Base-by-base conservation (phyloP, 2,329 filamentous ascomycete species). In the Berkeleyomyces rouxiae region DNA sequence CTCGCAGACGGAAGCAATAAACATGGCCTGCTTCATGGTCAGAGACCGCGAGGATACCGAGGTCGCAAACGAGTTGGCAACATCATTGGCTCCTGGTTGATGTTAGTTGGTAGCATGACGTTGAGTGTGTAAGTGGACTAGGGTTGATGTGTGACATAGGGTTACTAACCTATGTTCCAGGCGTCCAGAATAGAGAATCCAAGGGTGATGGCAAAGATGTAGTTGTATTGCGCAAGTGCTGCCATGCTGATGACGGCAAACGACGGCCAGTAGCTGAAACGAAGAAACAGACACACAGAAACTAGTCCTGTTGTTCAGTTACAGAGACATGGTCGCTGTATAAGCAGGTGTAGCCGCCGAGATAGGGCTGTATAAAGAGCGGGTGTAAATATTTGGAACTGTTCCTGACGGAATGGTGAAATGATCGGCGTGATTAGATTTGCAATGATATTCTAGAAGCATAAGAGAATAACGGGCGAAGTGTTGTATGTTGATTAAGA, bases 181-280 rank as follows among this genome's bases (percentile, higher is more conserved):
- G 79, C 79, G 71, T 82, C 80, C 39, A 83, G 76, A 62, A 80
- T 75, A 37, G 80, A 78, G 70, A 82, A 82, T 62, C 82, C 72
- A 31, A 77, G 76, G 66, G 78, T 78, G 62, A 82, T 75, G 67
- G 74, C 79, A 70, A 82, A 82, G 64, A 83, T 73, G 67, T 82
- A 82, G 67, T 78, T 76, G 68, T 79, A 82, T 61, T 81, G 72
- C 65, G 73, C 70, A 63, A 82, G 68, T 13, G 66, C 67, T 39
- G 72, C 69, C 73, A 74, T 74, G 55, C 44, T 67, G 39, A 53
- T 46, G 31, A 58, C 23, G 16, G 39, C 13, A 16, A n/a, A 9
- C 4, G 36, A 31, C 33, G 42, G 37, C 11, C 39, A 42, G 43
- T 33, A 57, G 53, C 53, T 36, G 1, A 40, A 51, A 2, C 1